Conservation (phyloP, 768 basidiomycete species). For the Kwoniella sp. region DNA sequence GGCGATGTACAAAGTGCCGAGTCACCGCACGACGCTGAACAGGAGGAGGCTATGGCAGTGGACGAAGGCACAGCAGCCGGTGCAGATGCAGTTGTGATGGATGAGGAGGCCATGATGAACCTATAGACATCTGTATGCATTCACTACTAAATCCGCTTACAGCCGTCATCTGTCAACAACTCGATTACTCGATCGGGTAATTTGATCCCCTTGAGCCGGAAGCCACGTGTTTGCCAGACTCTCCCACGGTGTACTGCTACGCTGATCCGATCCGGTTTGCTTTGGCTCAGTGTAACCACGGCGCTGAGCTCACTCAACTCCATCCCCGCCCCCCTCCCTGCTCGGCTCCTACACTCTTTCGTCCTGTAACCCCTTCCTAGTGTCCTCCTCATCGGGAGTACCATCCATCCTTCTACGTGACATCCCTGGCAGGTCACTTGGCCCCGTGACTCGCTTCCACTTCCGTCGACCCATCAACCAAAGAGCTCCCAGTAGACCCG, state of each 20-base stretch:
- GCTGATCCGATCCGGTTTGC: not conserved
- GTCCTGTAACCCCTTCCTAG: no score
- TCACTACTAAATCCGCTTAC: not conserved
- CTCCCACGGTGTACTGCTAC: not conserved
- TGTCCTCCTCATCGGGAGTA: not conserved
- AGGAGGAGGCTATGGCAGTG: not conserved
- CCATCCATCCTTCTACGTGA: not conserved
- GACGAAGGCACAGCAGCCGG: not conserved
- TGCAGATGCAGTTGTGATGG: not conserved
- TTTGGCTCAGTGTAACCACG: no score
- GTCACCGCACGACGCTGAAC: not conserved
- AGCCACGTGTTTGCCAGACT: not conserved
- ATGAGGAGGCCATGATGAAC: conserved; percentile 1
- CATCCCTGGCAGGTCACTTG: no score
- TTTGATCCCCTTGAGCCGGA: no score
- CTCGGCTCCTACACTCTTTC: no score
- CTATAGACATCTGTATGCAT: not conserved
- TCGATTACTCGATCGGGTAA: no score
- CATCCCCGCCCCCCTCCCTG: no score
- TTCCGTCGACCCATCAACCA: no score
- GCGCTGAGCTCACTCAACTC: no score
- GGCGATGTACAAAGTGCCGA: not conserved
- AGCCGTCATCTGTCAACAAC: no score
- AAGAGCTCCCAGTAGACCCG: no score
- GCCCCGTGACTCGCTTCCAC: no score